Percentiles rank a stretch among this genome's conserved stretches.
Evolutionary conservation across 1,139 yeast species (phyloP).

Genomic region (Zhuliangozyma blackwelliae): DNA sequence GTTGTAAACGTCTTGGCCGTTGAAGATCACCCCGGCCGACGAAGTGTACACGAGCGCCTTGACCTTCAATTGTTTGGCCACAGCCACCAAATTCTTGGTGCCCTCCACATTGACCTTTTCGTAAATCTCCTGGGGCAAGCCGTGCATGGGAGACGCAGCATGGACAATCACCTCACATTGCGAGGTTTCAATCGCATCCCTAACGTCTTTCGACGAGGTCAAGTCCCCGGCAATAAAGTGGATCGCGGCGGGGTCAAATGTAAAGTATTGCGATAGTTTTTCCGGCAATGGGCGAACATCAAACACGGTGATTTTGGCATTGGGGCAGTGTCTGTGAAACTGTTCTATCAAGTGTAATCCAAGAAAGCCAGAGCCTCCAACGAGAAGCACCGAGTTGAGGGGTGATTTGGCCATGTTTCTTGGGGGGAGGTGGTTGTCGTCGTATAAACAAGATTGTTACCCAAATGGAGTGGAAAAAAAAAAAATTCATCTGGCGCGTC

Average conservation of each 20-base stretch:
- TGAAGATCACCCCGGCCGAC: conserved; percentile 94
- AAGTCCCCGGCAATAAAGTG: conserved; percentile 77
- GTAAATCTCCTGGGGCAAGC: conserved; percentile 72
- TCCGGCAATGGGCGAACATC: conserved; percentile 87
- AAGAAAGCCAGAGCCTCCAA: conserved; percentile 94
- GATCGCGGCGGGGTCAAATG: conserved; percentile 59
- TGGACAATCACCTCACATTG: conserved; percentile 81
- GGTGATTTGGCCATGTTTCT: conserved; percentile 4
- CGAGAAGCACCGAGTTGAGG: conserved; percentile 51
- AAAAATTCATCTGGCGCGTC: too few species aligned
- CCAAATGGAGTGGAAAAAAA: too few species aligned
- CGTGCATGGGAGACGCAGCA: conserved; percentile 96
- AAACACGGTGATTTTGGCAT: conserved; percentile 76
- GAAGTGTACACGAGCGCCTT: conserved; percentile 88
- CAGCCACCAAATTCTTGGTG: conserved; percentile 67
- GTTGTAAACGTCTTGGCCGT: conserved; percentile 85
- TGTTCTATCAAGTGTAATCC: conserved; percentile 90
- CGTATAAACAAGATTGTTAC: too few species aligned
- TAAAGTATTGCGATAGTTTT: conserved; percentile 62
- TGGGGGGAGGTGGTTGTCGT: too few species aligned
- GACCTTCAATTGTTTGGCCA: conserved; percentile 51
- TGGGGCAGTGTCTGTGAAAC: conserved; percentile 63
- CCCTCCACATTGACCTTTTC: conserved; percentile 91
- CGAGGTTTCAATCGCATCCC: conserved; percentile 54
- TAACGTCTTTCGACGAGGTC: conserved; percentile 68